Conservation (phyloP, 768 basidiomycete genomes). For the Rhodotorula diobovata region DNA sequence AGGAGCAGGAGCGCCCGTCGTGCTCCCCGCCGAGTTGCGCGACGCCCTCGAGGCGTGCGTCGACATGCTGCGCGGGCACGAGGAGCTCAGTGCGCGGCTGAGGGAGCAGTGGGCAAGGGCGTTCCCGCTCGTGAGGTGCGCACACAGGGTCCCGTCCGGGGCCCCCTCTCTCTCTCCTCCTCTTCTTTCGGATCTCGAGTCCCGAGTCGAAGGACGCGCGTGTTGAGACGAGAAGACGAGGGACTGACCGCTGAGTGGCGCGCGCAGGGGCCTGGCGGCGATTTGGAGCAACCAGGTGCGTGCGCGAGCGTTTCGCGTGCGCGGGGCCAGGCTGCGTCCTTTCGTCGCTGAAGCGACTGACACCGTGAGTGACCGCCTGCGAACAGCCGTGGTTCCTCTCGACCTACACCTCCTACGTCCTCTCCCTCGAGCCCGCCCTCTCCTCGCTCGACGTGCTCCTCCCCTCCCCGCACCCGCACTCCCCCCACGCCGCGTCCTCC, state of each 20-base stretch:
- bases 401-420: conserved; percentile 87
- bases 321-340: too few species aligned
- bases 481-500: too few species aligned
- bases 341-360: too few species aligned
- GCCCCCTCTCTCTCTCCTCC: conserved; percentile 5
- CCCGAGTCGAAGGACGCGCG: too few species aligned
- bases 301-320: too few species aligned
- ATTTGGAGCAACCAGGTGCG: conserved; percentile 37
- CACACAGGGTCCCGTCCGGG: too few species aligned
- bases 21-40: conserved; percentile 76
- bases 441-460: conserved; percentile 79
- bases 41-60: conserved; percentile 79
- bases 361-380: too few species aligned
- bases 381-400: conserved; percentile 60
- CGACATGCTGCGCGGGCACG: conserved; percentile 84
- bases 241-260: too few species aligned
- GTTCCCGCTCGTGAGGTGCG: conserved; percentile 50
- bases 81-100: conserved; percentile 74
- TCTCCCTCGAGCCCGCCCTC: conserved; percentile 87
- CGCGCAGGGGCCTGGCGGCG: conserved; percentile 33
- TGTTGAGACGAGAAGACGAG: too few species aligned
- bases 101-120: conserved; percentile 91
- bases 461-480: conserved; percentile 52
- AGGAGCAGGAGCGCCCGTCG: conserved; percentile 55
- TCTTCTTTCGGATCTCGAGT: too few species aligned